Percentiles rank a stretch among this genome's conserved stretches.
Evolutionary conservation across 2,329 filamentous ascomycete genomes (phyloP).

Genomic region (Colletotrichum orchidophilum): DNA sequence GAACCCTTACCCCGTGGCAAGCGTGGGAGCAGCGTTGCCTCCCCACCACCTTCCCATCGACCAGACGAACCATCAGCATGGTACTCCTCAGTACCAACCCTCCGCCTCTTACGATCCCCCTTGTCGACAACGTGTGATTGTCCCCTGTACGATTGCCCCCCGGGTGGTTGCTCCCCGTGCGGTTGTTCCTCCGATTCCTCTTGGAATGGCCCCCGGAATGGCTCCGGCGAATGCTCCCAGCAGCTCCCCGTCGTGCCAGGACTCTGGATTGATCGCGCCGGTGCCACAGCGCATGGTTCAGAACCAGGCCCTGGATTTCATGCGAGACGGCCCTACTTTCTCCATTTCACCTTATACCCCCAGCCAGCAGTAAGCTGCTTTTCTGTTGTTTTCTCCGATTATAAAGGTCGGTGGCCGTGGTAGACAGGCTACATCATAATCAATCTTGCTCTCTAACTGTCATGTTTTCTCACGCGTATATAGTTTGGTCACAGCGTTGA

Average conservation of each 20-base stretch:
- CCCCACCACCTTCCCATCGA: background rate
- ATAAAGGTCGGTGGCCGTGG: background rate
- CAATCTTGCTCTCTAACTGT: background rate
- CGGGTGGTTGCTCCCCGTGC: background rate
- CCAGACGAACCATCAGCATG: background rate
- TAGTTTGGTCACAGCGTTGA: slow-evolving; percentile 2
- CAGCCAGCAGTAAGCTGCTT: slow-evolving; percentile 29
- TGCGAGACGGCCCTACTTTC: background rate
- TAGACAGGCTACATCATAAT: slow-evolving; percentile 21
- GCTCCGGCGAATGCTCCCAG: too few species aligned
- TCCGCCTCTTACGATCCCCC: background rate
- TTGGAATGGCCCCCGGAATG: too few species aligned
- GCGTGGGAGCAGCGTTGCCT: background rate
- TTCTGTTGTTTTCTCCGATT: slow-evolving; percentile 18
- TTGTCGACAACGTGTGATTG: background rate
- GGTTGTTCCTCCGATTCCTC: background rate
- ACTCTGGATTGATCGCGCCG: background rate
- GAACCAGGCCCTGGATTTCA: background rate
- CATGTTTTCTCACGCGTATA: background rate
- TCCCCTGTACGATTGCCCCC: background rate
- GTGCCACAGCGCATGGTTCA: background rate
- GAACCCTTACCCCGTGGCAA: background rate
- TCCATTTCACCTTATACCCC: slow-evolving; percentile 31
- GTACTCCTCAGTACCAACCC: background rate
- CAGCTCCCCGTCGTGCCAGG: background rate